Conservation (phyloP, 2,329 filamentous ascomycete genomes). For the Corniculantispora saksenae region DNA sequence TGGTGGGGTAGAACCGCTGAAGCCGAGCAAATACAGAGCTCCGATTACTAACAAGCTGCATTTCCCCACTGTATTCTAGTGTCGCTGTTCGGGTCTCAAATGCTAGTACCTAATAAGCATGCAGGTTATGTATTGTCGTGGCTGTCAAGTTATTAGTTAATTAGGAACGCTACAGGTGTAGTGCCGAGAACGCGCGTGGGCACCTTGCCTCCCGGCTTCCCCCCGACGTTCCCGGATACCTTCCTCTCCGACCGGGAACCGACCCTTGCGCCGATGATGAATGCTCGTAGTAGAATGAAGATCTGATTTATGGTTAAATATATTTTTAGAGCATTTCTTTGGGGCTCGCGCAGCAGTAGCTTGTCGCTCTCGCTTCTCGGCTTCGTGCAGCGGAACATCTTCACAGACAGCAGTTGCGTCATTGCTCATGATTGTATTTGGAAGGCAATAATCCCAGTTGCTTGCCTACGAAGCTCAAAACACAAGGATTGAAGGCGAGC, state of each 20-base stretch:
- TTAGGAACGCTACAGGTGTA: no score
- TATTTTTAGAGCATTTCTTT: background rate
- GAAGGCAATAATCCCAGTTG: no score
- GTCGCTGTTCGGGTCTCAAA: no score
- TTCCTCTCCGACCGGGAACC: slow-evolving; percentile 6
- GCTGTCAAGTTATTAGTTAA: no score
- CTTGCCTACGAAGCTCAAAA: no score
- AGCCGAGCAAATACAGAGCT: slow-evolving; percentile 2
- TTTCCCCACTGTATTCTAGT: slow-evolving; percentile 4
- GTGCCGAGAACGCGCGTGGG: no score
- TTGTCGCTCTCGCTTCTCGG: background rate
- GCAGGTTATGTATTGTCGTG: no score
- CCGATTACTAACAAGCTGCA: slow-evolving; percentile 5
- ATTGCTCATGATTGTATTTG: no score
- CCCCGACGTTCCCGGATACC: slow-evolving; percentile 11
- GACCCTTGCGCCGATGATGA: slow-evolving; percentile 7
- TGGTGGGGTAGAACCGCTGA: background rate
- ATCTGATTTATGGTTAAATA: background rate
- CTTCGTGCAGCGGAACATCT: no score
- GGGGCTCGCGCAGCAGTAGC: background rate
- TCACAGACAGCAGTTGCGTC: no score
- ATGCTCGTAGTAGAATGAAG: background rate
- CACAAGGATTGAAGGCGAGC: no score
- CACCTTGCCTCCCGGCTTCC: background rate
- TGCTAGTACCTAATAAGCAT: no score